phyloP scores from a whole-genome alignment of 805 yeast genomes.

The Scheffersomyces coipomensis region DNA sequence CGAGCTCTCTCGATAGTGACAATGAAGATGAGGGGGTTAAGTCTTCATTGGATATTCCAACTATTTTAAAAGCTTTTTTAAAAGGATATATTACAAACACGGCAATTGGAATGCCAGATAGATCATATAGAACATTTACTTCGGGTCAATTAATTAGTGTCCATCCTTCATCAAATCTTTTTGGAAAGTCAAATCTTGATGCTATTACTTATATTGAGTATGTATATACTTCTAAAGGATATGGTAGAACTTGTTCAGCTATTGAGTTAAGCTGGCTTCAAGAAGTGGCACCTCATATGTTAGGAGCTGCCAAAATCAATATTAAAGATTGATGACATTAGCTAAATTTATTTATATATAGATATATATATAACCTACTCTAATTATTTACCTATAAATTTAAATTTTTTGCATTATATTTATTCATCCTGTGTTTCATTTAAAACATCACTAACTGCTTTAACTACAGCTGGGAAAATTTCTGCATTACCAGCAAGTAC shows the following conservation, averaged over 20 bases:
- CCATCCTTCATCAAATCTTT: slow-evolving; percentile 87
- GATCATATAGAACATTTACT: slow-evolving; percentile 83
- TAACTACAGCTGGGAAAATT: slow-evolving; percentile 50
- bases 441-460: slow-evolving; percentile 39
- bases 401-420: background rate
- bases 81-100: slow-evolving; percentile 84
- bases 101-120: slow-evolving; percentile 92
- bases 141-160: slow-evolving; percentile 83
- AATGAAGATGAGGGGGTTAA: slow-evolving; percentile 16
- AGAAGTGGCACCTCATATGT: slow-evolving; percentile 68
- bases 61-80: slow-evolving; percentile 74
- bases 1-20: slow-evolving; percentile 12
- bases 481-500: slow-evolving; percentile 76
- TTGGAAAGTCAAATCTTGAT: slow-evolving; percentile 70
- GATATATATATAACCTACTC: background rate
- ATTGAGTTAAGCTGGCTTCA: slow-evolving; percentile 84
- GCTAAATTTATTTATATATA: background rate
- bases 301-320: slow-evolving; percentile 41
- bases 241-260: slow-evolving; percentile 84
- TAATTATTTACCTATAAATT: background rate
- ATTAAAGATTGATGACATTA: slow-evolving; percentile 15
- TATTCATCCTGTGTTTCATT: background rate
- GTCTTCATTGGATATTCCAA: slow-evolving; percentile 48
- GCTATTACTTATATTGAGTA: slow-evolving; percentile 94
- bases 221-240: slow-evolving; percentile 89